A percentile compares a stretch with the other conserved stretches of the same genome.
Evolutionary conservation across 108 stramenopile species (phyloP).

Genomic region (Cyclostephanos tholiformis): DNA sequence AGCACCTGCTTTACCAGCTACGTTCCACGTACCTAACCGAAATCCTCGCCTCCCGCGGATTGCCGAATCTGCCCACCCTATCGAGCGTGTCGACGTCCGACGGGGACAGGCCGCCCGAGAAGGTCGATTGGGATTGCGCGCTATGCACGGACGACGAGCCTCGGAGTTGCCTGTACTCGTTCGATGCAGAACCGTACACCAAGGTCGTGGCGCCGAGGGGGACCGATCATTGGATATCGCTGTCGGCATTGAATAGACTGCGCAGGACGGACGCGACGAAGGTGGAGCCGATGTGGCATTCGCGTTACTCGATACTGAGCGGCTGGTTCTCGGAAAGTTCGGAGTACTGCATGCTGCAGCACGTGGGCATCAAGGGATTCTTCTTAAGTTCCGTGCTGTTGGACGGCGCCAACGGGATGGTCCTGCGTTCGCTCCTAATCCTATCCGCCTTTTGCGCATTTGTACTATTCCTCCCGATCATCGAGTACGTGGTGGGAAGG

Average conservation of each 20-base stretch:
- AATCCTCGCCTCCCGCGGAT: conserved; percentile 69
- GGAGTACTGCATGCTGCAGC: conserved; percentile 65
- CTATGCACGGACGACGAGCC: conserved; percentile 67
- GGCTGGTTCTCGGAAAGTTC: conserved; percentile 76
- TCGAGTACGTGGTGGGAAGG: conserved; percentile 59
- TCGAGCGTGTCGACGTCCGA: conserved; percentile 61
- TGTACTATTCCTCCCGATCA: conserved; percentile 60
- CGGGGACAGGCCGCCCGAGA: conserved; percentile 61
- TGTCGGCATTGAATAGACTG: conserved; percentile 75
- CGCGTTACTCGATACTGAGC: conserved; percentile 66
- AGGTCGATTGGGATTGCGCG: conserved; percentile 90
- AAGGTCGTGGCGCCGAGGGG: conserved; percentile 79
- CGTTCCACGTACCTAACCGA: conserved; percentile 72
- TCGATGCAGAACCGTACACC: conserved; percentile 76
- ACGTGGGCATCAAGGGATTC: conserved; percentile 67
- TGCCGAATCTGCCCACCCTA: conserved; percentile 57
- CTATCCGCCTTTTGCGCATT: conserved; percentile 32
- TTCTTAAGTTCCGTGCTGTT: conserved; percentile 58
- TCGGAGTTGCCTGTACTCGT: conserved; percentile 74
- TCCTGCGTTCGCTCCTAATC: conserved; percentile 48
- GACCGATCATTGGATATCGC: conserved; percentile 72
- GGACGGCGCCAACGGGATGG: conserved; percentile 56
- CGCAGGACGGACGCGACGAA: conserved; percentile 86
- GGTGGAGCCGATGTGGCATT: conserved; percentile 91
- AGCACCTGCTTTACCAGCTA: conserved; percentile 72